Base-by-base conservation (phyloP, 305 asterid genomes). In the Striga hermonthica region DNA sequence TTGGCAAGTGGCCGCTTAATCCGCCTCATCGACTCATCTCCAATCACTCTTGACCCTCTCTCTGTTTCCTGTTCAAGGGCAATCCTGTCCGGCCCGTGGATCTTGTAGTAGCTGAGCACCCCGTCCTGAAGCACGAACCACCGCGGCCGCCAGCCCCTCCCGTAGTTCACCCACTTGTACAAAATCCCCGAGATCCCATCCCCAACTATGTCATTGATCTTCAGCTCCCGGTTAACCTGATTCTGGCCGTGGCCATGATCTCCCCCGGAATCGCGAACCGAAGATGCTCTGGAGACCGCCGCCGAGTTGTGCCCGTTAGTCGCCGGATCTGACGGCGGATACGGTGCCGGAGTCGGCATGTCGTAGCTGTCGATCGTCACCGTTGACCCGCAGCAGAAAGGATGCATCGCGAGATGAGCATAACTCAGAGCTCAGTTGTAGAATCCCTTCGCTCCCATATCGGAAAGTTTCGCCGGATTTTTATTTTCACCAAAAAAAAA, bases 121-220 rank as follows among this genome's bases (percentile, higher is more conserved):
- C 97, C 99, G 66, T 93, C 98, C 47, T 89, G 98, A 88, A 92
- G 78, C 9, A 89, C 95, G 62, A 92, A 87, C 97, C 98, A 92
- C 82, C 98, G 70, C 4, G 91, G 95, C 73, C 98, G 83, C 98
- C 98, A 92, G 5, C 98, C 98, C 60, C 77, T 83, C 15, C 98
- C 98, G 63, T 92, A 92, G 78, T 93, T 93, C 72, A 93, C 99
- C 99, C 99, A 93, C 78, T 93, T 93, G 53, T 83, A 72, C 78
- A 92, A 53, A 65, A 89, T 79, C 63, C 99, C 97, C 9, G 86
- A 85, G 63, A 93, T 79, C 55, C 97, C 97, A 56, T 83, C 83
- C 66, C 99, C 96, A 0, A 93, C 95, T 11, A 90, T 88, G 12
- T 93, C 96, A 65, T 89, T 87, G 65, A 92, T 88, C 90, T 81